Percentiles rank a stretch among this genome's conserved stretches.
Conservation (phyloP, 805 yeast species). For the Yamadazyma sp. region DNA sequence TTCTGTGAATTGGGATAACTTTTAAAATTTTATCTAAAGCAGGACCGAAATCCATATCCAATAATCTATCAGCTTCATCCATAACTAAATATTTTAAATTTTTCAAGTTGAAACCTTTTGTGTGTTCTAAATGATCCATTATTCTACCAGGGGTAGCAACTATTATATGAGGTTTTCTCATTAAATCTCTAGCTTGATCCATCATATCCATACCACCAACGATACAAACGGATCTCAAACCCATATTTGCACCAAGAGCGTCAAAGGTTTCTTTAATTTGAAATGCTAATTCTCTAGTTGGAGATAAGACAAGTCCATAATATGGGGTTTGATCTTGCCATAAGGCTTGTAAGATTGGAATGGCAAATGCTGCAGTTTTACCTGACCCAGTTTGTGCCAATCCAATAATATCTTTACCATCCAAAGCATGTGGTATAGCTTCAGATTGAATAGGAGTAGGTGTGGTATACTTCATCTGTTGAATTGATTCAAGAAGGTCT, state of each 20-base stretch:
- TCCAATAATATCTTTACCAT: constrained; percentile 92
- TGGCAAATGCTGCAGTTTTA: constrained; percentile 97
- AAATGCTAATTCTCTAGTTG: constrained; percentile 81
- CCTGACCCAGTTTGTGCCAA: constrained; percentile 98
- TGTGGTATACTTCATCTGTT: constrained; percentile 64
- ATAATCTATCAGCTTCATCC: constrained; percentile 95
- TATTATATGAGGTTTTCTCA: constrained; percentile 89
- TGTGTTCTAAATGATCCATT: constrained; percentile 89
- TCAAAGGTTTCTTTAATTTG: constrained; percentile 94
- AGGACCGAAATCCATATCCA: constrained; percentile 96
- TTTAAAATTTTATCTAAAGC: constrained; percentile 83
- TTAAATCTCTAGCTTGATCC: constrained; percentile 93
- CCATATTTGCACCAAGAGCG: constrained; percentile 89
- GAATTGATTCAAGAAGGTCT: constrained; percentile 77
- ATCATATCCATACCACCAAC: constrained; percentile 99
- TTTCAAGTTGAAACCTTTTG: constrained; percentile 82
- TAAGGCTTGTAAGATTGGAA: constrained; percentile 86
- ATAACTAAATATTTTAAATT: constrained; percentile 79
- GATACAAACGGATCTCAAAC: constrained; percentile 80
- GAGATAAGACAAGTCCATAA: constrained; percentile 84
- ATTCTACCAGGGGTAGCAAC: constrained; percentile 96
- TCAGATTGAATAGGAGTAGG: constrained; percentile 96
- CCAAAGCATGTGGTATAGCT: constrained; percentile 85
- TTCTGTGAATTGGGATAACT: constrained; percentile 79
- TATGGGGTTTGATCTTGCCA: constrained; percentile 89